Base-by-base conservation (phyloP, 768 basidiomycete genomes). In the Podaxis sp. region DNA sequence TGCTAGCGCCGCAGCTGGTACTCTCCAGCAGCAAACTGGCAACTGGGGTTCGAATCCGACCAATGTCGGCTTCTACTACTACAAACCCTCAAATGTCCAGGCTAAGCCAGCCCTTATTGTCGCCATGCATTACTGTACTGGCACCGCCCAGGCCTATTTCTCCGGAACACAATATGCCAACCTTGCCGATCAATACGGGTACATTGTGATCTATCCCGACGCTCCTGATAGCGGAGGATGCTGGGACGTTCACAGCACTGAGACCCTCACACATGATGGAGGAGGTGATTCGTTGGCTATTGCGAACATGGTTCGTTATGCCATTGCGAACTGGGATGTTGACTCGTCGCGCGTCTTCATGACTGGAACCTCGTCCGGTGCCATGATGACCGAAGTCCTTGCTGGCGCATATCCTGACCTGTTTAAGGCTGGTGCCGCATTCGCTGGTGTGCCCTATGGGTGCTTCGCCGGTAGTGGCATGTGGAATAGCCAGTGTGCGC, bases 371-470 rank as follows among this genome's bases (percentile, higher is more conserved):
- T 80, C 80, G 2, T 84, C 83, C 1, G 85, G 84, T 50, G 80
- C 78, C 1, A 87, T 86, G 85, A 86, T 85, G 84, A 85, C 84
- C 60, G 82, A 80, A 66, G 84, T 85, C 33, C 73, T 85, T 52
- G 72, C 74, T 53, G 84, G 82, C 37, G 79, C 81, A 12, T 84
- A 85, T 72, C 84, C 84, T 13, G 81, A 86, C 59, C 68, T 87
- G 49, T 83, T 84, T 74, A 62, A 65, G 46, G 85, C 82, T 20
- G 83, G 80, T 30, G 66, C 79, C 30, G 79, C 76, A 17, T 81
- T 78, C 69, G 80, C 84, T 41, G 84, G 84, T 55, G 84, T 85
- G 40, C 77, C 84, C 12, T 84, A 78, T 62, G 83, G 76, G 8
- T 85, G 84, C 74, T 85, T 84, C 71, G 79, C 76, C 24, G 82